Evolutionary conservation across 176 grass and related monocot genomes (phyloP).

Genomic region (Cenchrus fungigraminus): DNA sequence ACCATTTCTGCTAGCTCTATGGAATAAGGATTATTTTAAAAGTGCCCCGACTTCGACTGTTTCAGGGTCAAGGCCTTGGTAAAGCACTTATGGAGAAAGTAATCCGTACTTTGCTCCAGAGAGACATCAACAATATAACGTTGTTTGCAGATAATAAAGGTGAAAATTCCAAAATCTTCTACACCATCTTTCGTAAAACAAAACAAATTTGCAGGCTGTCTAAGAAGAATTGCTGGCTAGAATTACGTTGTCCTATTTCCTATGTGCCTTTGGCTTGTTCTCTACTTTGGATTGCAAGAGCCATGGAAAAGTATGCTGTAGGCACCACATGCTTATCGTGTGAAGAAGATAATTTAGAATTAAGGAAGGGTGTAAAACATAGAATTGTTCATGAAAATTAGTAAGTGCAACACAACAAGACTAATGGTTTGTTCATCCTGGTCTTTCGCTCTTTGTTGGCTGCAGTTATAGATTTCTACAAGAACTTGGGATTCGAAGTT

Average conservation of each 20-base stretch:
- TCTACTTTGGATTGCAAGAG: not conserved
- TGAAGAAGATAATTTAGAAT: not conserved
- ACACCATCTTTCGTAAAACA: not conserved
- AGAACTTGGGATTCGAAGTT: conserved; percentile 93
- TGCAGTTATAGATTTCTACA: conserved; percentile 98
- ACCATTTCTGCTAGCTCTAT: not conserved
- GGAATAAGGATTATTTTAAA: not conserved
- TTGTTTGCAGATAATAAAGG: conserved; percentile 97
- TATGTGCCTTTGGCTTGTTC: conserved; percentile 17
- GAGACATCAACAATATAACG: conserved; percentile 94
- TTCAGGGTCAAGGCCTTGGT: conserved; percentile 94
- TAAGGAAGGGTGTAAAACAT: not conserved
- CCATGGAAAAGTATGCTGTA: not conserved
- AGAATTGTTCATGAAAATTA: not conserved
- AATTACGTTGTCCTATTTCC: not conserved
- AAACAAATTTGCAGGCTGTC: not conserved
- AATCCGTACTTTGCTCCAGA: conserved; percentile 78
- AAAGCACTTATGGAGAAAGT: conserved; percentile 90
- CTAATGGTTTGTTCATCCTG: not conserved
- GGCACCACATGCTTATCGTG: not conserved
- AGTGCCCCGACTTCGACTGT: not conserved
- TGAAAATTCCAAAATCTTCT: not conserved
- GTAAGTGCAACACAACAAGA: not conserved
- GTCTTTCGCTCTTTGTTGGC: conserved; percentile 2
- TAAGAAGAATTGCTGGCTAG: conserved; percentile 18